Base-by-base conservation (phyloP, 75 land plant genomes). In the Cupressus sempervirens region DNA sequence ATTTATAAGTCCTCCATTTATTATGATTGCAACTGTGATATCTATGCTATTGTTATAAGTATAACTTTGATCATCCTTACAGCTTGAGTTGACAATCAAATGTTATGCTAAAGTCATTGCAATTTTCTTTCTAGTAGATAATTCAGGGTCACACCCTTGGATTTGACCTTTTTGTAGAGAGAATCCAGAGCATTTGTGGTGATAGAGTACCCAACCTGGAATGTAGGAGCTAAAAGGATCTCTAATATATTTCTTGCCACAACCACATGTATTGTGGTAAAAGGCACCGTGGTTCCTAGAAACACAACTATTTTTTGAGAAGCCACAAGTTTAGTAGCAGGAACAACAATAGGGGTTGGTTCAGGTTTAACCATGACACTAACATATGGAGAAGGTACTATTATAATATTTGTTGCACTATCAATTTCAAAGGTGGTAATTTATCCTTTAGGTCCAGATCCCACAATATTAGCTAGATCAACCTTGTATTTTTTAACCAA, bases 141-240 rank as follows among this genome's bases (percentile, higher is more conserved):
- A n/a, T 95, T 96, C 99, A 98, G 94, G 6, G 99, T 98, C 10
- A 98, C 99, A 29, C 99, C 99, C 92, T 98, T 98, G 11, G 96
- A 90, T 86, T 98, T 98, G 80, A 98, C 92, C 99, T 97, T 95
- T 84, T 94, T 94, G 91, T 97, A 95, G 46, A 97, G 93, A 20
- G 92, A 88, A 83, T 97, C 99, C 38, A 97, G 91, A 7, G 94
- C 95, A 84, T 93, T 91, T 12, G 99, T 97, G 3, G 85, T 80
- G 76, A 97, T 87, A 97, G n/a, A n/a, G n/a, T n/a, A n/a, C n/a
- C n/a, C n/a, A n/a, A n/a, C n/a, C n/a, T n/a, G n/a, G n/a, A n/a
- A 97, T 6, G 96, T 89, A 1, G 99, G 99, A 30, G 95, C 98
- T 3, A 94, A 85, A 43, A 97, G 89, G 77, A 96, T 97, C 81